phyloP scores from a whole-genome alignment of 106 monocot genomes.

The Apostasia shenzhenica region DNA sequence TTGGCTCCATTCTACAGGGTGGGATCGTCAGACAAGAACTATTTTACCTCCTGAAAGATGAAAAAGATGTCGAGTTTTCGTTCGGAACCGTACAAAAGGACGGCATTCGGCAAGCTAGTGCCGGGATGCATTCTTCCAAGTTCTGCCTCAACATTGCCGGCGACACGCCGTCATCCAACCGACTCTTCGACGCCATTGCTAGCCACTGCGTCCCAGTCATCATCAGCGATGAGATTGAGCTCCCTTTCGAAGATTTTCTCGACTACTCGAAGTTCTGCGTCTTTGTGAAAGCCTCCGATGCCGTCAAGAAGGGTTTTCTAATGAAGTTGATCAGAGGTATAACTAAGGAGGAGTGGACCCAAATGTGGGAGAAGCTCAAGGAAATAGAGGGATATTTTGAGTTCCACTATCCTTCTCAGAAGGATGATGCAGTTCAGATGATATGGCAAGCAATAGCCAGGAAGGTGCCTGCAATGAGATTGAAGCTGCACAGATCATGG shows the following conservation, averaged over 20 bases:
- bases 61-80: constrained; percentile 44
- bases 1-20: constrained; percentile 19
- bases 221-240: constrained; percentile 44
- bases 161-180: constrained; percentile 54
- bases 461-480: constrained; percentile 24
- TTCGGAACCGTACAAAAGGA: constrained; percentile 35
- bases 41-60: constrained; percentile 41
- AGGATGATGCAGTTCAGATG: constrained; percentile 42
- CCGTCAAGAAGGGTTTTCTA: constrained; percentile 26
- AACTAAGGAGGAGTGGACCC: constrained; percentile 23
- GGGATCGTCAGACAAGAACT: constrained; percentile 45
- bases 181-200: constrained; percentile 35
- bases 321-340: constrained; percentile 29
- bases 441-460: constrained; percentile 41
- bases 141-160: constrained; percentile 56
- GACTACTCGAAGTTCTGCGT: constrained; percentile 39
- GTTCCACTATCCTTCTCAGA: constrained; percentile 26
- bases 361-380: constrained; percentile 34
- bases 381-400: constrained; percentile 24
- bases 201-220: constrained; percentile 41
- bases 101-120: constrained; percentile 33
- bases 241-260: constrained; percentile 31
- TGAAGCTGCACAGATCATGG: constrained; percentile 22
- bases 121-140: constrained; percentile 49
- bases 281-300: constrained; percentile 28